Evolutionary conservation across 768 basidiomycete species (phyloP).

Genomic region (Mycena haematopus): DNA sequence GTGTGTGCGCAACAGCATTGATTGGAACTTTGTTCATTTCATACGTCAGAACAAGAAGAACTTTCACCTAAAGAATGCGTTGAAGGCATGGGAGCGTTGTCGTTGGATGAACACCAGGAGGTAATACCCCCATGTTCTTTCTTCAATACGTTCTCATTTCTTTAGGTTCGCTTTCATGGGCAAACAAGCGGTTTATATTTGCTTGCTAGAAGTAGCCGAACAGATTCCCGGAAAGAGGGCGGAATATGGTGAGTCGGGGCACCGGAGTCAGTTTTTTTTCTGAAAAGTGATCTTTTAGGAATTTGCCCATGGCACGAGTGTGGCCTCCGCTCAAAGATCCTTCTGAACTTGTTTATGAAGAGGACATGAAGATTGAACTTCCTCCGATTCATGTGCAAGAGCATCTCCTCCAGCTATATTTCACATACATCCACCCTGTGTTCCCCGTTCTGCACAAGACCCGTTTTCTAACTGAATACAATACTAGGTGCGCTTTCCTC

Average conservation of each 20-base stretch:
- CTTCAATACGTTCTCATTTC: conserved; percentile 12
- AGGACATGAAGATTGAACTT: conserved; percentile 53
- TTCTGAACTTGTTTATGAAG: conserved; percentile 47
- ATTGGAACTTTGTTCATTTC: background rate
- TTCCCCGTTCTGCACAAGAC: conserved; percentile 82
- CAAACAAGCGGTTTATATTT: conserved; percentile 78
- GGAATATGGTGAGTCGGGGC: conserved; percentile 61
- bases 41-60: conserved; percentile 41
- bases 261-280: background rate
- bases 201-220: conserved; percentile 68
- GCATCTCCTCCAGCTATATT: conserved; percentile 75
- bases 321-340: conserved; percentile 68
- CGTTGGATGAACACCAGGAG: conserved; percentile 77
- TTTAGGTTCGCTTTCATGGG: conserved; percentile 84
- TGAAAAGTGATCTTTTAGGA: conserved; percentile 47
- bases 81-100: conserved; percentile 72
- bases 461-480: conserved; percentile 71
- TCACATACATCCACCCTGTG: conserved; percentile 82
- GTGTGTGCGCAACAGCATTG: conserved; percentile 33
- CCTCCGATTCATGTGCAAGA: conserved; percentile 71
- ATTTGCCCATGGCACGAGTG: conserved; percentile 74
- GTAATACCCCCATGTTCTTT: conserved; percentile 40
- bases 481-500: conserved; percentile 47
- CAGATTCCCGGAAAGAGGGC: conserved; percentile 71
- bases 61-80: conserved; percentile 50